A percentile compares a stretch with the other conserved stretches of the same genome.
Conservation (phyloP, 176 grass and related monocot species). For the Musa troglodytarum region DNA sequence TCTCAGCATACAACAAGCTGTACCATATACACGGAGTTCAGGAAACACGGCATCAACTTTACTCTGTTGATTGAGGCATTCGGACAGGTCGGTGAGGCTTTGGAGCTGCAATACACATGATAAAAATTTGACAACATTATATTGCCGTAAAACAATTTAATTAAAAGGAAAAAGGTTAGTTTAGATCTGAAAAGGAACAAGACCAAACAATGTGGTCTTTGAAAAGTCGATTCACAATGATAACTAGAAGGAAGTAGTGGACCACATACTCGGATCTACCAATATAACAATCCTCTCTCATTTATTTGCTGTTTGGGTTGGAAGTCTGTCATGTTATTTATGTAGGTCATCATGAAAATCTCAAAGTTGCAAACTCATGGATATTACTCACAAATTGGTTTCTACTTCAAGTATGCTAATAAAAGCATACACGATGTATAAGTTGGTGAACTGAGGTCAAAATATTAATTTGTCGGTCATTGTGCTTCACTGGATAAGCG, state of each 20-base stretch:
- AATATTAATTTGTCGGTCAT: no score
- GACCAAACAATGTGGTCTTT: not conserved
- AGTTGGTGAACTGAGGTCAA: no score
- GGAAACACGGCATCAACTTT: not conserved
- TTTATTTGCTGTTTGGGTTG: not conserved
- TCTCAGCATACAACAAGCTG: not conserved
- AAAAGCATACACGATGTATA: no score
- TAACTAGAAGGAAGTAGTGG: not conserved
- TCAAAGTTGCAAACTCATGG: not conserved
- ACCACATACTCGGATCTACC: not conserved
- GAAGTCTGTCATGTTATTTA: not conserved
- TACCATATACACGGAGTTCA: not conserved
- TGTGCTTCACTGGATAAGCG: no score
- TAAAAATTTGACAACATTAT: not conserved
- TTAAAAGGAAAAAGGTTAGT: not conserved
- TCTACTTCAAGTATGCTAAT: no score
- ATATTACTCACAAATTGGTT: not conserved
- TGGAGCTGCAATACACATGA: constrained; percentile 49
- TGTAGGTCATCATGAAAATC: not conserved
- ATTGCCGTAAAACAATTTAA: not conserved
- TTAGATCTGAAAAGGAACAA: not conserved
- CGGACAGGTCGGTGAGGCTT: constrained; percentile 75
- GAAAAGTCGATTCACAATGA: not conserved
- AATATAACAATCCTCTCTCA: not conserved
- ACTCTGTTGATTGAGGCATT: constrained; percentile 5